Conservation (phyloP, 2,329 filamentous ascomycete genomes). For the Diaporthe batatas region DNA sequence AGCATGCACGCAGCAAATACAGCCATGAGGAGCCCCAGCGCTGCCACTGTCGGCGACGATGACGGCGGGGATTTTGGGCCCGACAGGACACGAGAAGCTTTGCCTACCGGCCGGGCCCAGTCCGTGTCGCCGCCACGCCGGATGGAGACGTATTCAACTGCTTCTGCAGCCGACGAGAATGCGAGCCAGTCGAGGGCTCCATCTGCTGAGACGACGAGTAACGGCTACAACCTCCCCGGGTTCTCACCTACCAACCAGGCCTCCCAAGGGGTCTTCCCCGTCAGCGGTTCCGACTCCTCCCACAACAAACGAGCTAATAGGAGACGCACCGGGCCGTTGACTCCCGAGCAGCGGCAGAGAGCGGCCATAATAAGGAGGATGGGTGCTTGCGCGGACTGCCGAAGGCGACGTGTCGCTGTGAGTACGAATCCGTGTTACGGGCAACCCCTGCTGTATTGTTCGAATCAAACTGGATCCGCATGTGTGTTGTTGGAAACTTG, state of each 20-base stretch:
- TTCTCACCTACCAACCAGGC: slow-evolving; percentile 61
- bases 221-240: slow-evolving; percentile 63
- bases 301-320: slow-evolving; percentile 68
- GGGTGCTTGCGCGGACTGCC: slow-evolving; percentile 69
- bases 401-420: slow-evolving; percentile 70
- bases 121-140: slow-evolving; percentile 52
- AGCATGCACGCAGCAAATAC: slow-evolving; percentile 17
- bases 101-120: slow-evolving; percentile 38
- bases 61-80: background rate
- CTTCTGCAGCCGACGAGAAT: slow-evolving; percentile 65
- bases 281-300: slow-evolving; percentile 66
- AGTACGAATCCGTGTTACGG: slow-evolving; percentile 51
- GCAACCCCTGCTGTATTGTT: background rate
- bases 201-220: slow-evolving; percentile 63
- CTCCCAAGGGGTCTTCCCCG: slow-evolving; percentile 66
- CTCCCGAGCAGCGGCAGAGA: slow-evolving; percentile 69
- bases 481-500: background rate
- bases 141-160: slow-evolving; percentile 67
- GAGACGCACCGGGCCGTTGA: slow-evolving; percentile 70
- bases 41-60: slow-evolving; percentile 8
- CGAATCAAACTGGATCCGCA: background rate
- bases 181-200: slow-evolving; percentile 53
- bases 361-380: slow-evolving; percentile 71
- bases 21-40: slow-evolving; percentile 37
- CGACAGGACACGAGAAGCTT: background rate